phyloP scores from a whole-genome alignment of 305 asterid species.

The Ajuga reptans region DNA sequence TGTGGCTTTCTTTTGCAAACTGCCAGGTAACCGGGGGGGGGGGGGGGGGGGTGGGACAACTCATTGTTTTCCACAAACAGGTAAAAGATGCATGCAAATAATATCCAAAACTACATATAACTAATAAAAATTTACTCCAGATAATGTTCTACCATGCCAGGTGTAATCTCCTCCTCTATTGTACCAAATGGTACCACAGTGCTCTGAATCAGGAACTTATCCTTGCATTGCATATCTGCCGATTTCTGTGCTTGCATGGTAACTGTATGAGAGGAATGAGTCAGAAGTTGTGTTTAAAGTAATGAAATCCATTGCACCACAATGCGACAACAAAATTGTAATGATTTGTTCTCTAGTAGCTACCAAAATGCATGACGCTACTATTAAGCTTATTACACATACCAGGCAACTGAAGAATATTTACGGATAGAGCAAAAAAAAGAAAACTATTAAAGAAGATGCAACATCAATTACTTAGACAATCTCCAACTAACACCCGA shows the following conservation, averaged over 20 bases:
- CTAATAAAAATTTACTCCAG: conserved; percentile 10
- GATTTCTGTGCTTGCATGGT: conserved; percentile 83
- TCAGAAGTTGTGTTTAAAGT: conserved; percentile 16
- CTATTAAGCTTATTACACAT: not conserved
- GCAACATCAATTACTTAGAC: not conserved
- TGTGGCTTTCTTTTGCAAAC: conserved; percentile 55
- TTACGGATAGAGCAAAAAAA: not conserved
- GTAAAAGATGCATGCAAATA: not conserved
- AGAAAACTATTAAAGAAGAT: not conserved
- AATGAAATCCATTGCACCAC: not conserved
- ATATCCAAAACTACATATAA: conserved; percentile 17
- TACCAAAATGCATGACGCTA: not conserved
- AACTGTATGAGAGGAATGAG: conserved; percentile 37
- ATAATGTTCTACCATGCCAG: conserved; percentile 55
- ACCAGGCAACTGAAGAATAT: not conserved
- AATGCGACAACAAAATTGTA: conserved; percentile 8
- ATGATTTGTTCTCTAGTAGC: conserved; percentile 1
- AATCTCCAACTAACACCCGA: not conserved
- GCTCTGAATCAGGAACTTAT: conserved; percentile 77
- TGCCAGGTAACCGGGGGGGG: conserved; percentile 24
- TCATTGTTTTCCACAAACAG: not conserved
- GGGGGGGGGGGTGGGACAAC: not conserved
- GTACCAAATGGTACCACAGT: conserved; percentile 65
- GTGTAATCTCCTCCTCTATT: conserved; percentile 58
- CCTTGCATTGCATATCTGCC: conserved; percentile 67